Conservation (phyloP, 331 rosid genomes). For the Pyracantha coccinea region DNA sequence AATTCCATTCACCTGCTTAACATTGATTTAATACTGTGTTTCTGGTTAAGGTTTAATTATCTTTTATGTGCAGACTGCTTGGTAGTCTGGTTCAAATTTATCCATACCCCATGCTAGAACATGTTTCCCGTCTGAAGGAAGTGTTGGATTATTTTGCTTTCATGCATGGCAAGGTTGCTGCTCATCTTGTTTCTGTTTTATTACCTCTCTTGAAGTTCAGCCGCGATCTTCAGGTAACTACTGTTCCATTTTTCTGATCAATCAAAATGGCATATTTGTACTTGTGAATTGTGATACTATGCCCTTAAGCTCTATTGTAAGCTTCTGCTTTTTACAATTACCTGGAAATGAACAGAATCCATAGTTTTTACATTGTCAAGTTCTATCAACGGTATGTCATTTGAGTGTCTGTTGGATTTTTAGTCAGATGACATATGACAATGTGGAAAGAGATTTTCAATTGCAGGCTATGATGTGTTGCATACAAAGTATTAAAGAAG, state of each 20-base stretch:
- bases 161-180: conserved; percentile 39
- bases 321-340: not conserved
- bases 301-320: not conserved
- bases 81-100: conserved; percentile 18
- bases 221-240: conserved; percentile 30
- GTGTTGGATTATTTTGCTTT: conserved; percentile 32
- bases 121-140: conserved; percentile 31
- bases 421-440: not conserved
- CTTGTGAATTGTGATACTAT: not conserved
- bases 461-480: not conserved
- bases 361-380: not conserved
- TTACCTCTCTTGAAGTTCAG: conserved; percentile 32
- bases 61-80: conserved; percentile 24
- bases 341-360: not conserved
- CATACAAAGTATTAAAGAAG: not conserved
- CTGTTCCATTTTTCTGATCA: not conserved
- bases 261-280: not conserved
- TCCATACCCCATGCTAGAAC: conserved; percentile 28
- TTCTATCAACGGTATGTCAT: not conserved
- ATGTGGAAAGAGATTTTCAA: not conserved
- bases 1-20: not conserved
- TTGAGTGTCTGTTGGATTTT: not conserved
- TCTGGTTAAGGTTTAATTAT: not conserved
- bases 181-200: conserved; percentile 20
- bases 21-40: not conserved